Evolutionary conservation across 2,329 filamentous ascomycete genomes (phyloP).

Genomic region (Colletotrichum musae): DNA sequence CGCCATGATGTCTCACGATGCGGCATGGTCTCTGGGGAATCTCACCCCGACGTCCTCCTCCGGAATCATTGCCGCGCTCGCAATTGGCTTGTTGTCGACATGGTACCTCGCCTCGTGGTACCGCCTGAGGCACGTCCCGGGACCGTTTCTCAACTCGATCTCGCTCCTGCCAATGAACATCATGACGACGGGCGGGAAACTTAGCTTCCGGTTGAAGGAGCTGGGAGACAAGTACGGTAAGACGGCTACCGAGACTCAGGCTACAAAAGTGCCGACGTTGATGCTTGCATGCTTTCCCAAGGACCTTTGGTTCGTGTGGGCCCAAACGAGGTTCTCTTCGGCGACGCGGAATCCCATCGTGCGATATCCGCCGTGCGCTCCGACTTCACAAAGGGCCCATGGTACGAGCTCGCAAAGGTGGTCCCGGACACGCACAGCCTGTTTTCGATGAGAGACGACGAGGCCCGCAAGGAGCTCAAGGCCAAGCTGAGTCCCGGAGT

Average conservation of each 20-base stretch:
- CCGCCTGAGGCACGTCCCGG: constrained; percentile 51
- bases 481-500: constrained; percentile 41
- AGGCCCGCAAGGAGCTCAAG: constrained; percentile 35
- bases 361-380: constrained; percentile 34
- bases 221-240: constrained; percentile 33
- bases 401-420: constrained; percentile 41
- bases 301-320: constrained; percentile 42
- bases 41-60: not conserved
- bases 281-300: constrained; percentile 42
- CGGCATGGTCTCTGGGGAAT: not conserved
- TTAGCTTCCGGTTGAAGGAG: constrained; percentile 30
- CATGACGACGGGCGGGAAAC: constrained; percentile 24
- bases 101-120: constrained; percentile 44
- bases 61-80: not conserved
- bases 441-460: constrained; percentile 41
- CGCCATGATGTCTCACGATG: constrained; percentile 1
- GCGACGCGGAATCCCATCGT: constrained; percentile 38
- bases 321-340: constrained; percentile 43
- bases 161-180: constrained; percentile 49
- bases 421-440: constrained; percentile 37
- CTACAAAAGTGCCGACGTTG: constrained; percentile 22
- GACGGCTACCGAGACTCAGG: fast-evolving
- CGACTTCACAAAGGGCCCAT: constrained; percentile 37
- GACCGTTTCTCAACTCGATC: constrained; percentile 49
- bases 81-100: not conserved